Evolutionary conservation across 192 early-diverging fungal species (phyloP).

Genomic region (Coemansia sp.): DNA sequence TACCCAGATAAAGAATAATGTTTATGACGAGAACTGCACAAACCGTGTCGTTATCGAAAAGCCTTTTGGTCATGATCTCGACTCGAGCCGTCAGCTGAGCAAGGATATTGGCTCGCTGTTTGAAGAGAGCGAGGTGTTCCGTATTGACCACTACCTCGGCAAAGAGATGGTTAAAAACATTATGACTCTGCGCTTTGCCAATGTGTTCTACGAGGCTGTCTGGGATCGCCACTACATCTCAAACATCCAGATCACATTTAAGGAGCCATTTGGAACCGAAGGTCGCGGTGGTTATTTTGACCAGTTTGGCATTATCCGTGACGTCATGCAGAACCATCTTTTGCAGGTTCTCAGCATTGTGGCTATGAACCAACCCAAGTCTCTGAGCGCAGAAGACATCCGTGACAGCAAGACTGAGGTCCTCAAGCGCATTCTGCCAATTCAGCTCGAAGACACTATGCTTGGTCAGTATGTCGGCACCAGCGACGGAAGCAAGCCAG

Average conservation of each 20-base stretch:
- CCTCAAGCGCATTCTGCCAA: constrained; percentile 70
- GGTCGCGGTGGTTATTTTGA: constrained; percentile 98
- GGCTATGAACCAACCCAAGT: constrained; percentile 91
- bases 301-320: constrained; percentile 96
- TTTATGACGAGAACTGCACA: constrained; percentile 58
- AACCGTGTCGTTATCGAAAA: constrained; percentile 93
- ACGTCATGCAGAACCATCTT: constrained; percentile 90
- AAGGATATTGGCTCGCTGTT: constrained; percentile 69
- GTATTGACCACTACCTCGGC: constrained; percentile 96
- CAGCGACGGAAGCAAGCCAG: constrained; percentile 73
- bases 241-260: constrained; percentile 96
- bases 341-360: constrained; percentile 89
- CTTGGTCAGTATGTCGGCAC: constrained; percentile 87
- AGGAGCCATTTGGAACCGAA: constrained; percentile 93
- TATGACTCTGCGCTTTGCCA: constrained; percentile 87
- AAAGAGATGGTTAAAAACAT: constrained; percentile 99
- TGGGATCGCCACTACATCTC: constrained; percentile 85
- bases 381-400: constrained; percentile 80
- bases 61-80: constrained; percentile 91
- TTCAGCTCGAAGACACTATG: constrained; percentile 73
- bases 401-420: constrained; percentile 94
- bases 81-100: constrained; percentile 68
- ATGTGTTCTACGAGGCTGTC: constrained; percentile 84
- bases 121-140: constrained; percentile 88
- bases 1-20: constrained; percentile 64